Conservation (phyloP, 129 eudicot species). For the Escallonia herrerae region DNA sequence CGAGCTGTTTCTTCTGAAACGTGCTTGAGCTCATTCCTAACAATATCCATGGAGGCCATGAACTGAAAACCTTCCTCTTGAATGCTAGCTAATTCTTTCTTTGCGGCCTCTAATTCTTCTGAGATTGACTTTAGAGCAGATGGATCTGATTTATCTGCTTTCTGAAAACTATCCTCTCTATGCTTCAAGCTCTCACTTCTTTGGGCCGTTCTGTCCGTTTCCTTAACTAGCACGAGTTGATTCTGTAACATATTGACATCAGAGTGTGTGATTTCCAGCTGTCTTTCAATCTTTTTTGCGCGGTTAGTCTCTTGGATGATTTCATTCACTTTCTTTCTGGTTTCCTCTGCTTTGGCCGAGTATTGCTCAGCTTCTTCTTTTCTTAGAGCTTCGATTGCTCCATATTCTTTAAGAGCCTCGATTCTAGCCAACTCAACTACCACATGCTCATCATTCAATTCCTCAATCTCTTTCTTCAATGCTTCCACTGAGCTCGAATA, state of each 20-base stretch:
- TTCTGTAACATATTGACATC: conserved; percentile 39
- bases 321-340: conserved; percentile 18
- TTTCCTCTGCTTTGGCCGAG: conserved; percentile 29
- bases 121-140: conserved; percentile 15
- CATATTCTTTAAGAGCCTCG: conserved; percentile 62
- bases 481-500: conserved; percentile 28
- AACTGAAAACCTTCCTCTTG: conserved; percentile 49
- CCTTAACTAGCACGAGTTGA: conserved; percentile 33
- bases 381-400: conserved; percentile 44
- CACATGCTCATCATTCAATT: conserved; percentile 55
- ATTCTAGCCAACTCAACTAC: conserved; percentile 66
- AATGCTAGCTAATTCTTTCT: conserved; percentile 45
- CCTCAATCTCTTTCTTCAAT: conserved; percentile 56
- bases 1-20: conserved; percentile 38
- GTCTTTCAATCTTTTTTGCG: conserved; percentile 23
- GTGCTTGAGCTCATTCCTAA: conserved; percentile 44
- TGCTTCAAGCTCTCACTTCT: conserved; percentile 7
- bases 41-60: conserved; percentile 68
- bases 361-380: conserved; percentile 24
- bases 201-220: conserved; percentile 17
- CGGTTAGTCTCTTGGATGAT: conserved; percentile 29
- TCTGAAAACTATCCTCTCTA: background rate
- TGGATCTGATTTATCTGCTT: conserved; percentile 15
- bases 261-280: conserved; percentile 28
- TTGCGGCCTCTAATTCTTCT: conserved; percentile 39